Evolutionary conservation across 139 green algal genomes (phyloP).

Genomic region (Edaphochlamys debaryana): DNA sequence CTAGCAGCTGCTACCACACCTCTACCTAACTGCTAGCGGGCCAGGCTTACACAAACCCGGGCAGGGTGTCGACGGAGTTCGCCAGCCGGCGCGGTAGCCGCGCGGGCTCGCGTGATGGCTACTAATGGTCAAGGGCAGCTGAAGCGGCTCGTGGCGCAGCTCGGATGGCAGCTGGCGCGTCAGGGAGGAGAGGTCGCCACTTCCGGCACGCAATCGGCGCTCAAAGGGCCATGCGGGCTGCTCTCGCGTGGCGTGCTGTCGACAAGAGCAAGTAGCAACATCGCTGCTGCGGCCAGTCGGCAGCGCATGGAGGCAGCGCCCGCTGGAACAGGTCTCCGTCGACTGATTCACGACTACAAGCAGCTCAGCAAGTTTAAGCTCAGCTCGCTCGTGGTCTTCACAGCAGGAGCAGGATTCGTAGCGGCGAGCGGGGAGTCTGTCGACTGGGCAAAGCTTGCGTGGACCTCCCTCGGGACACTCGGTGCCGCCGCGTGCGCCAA

Average conservation of each 20-base stretch:
- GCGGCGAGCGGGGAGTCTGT: slow-evolving; percentile 78
- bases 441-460: slow-evolving; percentile 76
- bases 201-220: too few species aligned
- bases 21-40: too few species aligned
- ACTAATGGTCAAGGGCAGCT: not conserved
- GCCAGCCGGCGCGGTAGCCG: too few species aligned
- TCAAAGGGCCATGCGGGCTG: not conserved
- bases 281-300: not conserved
- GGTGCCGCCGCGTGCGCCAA: slow-evolving; percentile 90
- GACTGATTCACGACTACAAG: slow-evolving; percentile 77
- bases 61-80: too few species aligned
- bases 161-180: not conserved
- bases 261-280: not conserved
- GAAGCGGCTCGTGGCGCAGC: not conserved
- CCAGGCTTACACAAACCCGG: too few species aligned
- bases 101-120: not conserved
- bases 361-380: slow-evolving; percentile 91
- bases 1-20: too few species aligned
- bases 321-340: not conserved
- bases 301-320: not conserved
- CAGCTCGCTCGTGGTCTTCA: slow-evolving; percentile 90
- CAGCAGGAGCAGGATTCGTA: slow-evolving; percentile 87
- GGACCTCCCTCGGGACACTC: slow-evolving; percentile 91
- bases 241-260: not conserved
- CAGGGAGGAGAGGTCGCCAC: too few species aligned